Base-by-base conservation (phyloP, 73 alveolate species). In the Symbiodinium pilosum region DNA sequence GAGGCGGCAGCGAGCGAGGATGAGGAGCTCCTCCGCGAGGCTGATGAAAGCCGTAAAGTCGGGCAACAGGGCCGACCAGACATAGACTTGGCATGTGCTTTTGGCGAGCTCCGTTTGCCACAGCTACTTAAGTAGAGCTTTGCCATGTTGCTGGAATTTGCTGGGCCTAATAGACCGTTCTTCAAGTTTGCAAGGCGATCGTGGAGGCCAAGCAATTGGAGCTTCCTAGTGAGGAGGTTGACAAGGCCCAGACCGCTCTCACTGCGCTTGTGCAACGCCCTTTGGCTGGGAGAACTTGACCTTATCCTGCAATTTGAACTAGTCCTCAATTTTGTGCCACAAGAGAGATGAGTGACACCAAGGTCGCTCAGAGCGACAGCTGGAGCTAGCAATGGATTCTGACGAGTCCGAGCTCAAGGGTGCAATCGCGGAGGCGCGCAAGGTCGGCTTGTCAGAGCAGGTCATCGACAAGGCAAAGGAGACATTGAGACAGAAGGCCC, bases 1-100 rank as follows among this genome's bases (percentile, higher is more conserved):
- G 94, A 87, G 44, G 94, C 94, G 14, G 94, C 43, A 21, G 94
- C 59, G 28, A 87, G 94, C 94, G 94, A 59, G 43, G 94, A 87
- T 47, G 94, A 87, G 59, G 94, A 87, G 64, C 73, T 75, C 26
- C 75, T 87, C 54, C 56, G 94, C 28, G 64, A 75, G 32, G 94
- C n/a, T n/a, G n/a, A n/a, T n/a, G n/a, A n/a, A n/a, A n/a, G n/a
- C n/a, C n/a, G n/a, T n/a, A n/a, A n/a, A n/a, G n/a, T n/a, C n/a
- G n/a, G n/a, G n/a, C n/a, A n/a, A n/a, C n/a, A n/a, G n/a, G n/a
- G n/a, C n/a, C n/a, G n/a, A n/a, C n/a, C n/a, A n/a, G n/a, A n/a
- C n/a, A n/a, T n/a, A n/a, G n/a, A n/a, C n/a, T n/a, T n/a, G n/a
- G n/a, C n/a, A n/a, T n/a, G n/a, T n/a, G n/a, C n/a, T n/a, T n/a